Percentiles rank a stretch among this genome's conserved stretches.
These are phyloP conservation scores for Capronia americana DNA, from an alignment of 2,329 filamentous ascomycete genomes.

Conservation along the genomic window DNA sequence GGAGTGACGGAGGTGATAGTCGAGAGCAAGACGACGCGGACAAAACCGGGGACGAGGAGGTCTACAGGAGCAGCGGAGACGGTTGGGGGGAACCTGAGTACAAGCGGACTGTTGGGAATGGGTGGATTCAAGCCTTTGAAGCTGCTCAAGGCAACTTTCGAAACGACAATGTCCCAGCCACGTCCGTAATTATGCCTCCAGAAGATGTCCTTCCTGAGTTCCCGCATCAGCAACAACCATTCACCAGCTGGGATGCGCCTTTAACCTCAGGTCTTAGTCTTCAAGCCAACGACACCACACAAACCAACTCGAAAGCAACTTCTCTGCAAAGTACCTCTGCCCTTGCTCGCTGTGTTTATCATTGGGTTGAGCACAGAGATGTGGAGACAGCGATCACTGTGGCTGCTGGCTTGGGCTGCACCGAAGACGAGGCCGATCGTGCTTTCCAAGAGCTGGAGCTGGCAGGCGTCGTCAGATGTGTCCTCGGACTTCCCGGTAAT, in stretches of 20 bases:
- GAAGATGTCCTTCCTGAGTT: not conserved
- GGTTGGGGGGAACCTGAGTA: not conserved
- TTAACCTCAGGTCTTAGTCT: no score
- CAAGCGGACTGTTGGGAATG: not conserved
- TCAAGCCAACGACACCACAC: not conserved
- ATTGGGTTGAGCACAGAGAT: not conserved
- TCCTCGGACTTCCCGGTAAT: not conserved
- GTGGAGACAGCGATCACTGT: no score
- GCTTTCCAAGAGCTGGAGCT: not conserved
- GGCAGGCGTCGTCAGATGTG: not conserved
- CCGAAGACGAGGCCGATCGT: not conserved
- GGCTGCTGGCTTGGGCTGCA: not conserved
- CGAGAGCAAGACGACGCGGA: not conserved
- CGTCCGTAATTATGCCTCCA: not conserved
- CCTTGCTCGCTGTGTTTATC: conserved; percentile 9
- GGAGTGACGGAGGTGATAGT: not conserved
- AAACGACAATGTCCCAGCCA: not conserved
- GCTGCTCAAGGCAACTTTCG: not conserved
- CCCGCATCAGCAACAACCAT: not conserved
- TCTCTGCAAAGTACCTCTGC: not conserved
- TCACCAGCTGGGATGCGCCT: not conserved
- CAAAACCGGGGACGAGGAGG: not conserved
- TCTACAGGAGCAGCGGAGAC: not conserved
- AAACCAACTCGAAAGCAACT: no score
- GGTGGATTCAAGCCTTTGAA: not conserved